Conservation (phyloP, 2,329 filamentous ascomycete genomes). For the Colletotrichum sp. region DNA sequence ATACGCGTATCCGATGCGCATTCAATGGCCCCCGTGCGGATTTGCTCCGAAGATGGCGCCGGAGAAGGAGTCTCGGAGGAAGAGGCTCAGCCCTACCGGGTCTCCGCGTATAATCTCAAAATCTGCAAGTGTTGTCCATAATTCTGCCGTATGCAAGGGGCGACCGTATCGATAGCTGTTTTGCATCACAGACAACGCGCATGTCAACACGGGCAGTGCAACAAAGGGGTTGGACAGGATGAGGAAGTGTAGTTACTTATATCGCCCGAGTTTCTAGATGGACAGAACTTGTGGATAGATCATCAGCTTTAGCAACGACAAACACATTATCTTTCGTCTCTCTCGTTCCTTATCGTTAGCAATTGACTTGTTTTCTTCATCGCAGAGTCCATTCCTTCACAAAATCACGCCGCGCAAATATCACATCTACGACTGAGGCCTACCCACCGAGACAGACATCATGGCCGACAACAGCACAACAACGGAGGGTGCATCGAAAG, state of each 20-base stretch:
- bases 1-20: constrained; percentile 6
- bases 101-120: constrained; percentile 13
- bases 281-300: neutral
- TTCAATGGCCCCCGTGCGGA: neutral
- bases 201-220: neutral
- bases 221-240: neutral
- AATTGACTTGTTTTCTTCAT: neutral
- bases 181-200: neutral
- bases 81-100: constrained; percentile 8
- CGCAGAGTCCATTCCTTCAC: neutral
- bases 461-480: constrained; percentile 7
- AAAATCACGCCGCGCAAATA: neutral
- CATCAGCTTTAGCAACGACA: neutral
- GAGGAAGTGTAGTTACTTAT: neutral
- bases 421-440: neutral
- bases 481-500: neutral
- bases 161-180: neutral
- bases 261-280: neutral
- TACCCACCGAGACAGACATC: neutral
- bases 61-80: neutral
- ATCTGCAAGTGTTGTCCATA: neutral
- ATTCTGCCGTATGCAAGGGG: neutral
- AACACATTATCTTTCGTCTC: neutral
- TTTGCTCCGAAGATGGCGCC: neutral
- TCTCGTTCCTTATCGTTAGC: neutral